Evolutionary conservation across 2,329 filamentous ascomycete genomes (phyloP), one percentile per base, ranked within the genome.

Genomic region (Aspergillus tamarii): DNA sequence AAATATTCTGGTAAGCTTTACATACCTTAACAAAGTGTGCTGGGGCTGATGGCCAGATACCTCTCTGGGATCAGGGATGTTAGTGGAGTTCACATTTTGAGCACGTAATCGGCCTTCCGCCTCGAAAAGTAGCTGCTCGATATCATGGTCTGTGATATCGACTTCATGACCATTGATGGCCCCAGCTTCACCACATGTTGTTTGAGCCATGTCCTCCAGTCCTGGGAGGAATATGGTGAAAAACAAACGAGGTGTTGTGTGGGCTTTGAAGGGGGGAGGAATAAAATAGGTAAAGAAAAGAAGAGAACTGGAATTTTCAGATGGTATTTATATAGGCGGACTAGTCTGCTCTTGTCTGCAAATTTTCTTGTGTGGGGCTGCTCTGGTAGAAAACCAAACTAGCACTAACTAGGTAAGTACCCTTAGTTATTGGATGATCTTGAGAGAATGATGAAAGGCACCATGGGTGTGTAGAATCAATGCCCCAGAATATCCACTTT

Each of bases 121-220:
- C 76, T 89, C 84, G 60, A 83, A 82, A 58, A 92, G 83, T 61
- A 92, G 81, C 72, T 85, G 79, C 60, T 87, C 84, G 57, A 91
- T 85, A 72, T 90, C 85, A 67, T 87, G 84, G 73, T 91, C 88
- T 43, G 84, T 86, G 65, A 90, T 77, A 59, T 84, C 82, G 59
- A 83, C 80, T 48, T 59, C 58, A 23, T 32, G 46, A 11, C 19
- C 14, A 32, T 52, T 36, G 19, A 50, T 16, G 30, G 28, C 53
- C 30, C 43, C 21, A 14, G 34, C 61, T 55, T 52, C 48, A n/a
- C 19, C 48, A 52, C 48, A 52, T 56, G 19, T 50, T 59, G 39
- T 32, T 39, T 34, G 45, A 54, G 61, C 56, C 61, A 63, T 63
- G 36, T 59, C 56, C 61, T 59, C 21, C 41, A 11, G n/a, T n/a